phyloP scores from a whole-genome alignment of 495 filamentous ascomycete species.

The Delitschia confertaspora region DNA sequence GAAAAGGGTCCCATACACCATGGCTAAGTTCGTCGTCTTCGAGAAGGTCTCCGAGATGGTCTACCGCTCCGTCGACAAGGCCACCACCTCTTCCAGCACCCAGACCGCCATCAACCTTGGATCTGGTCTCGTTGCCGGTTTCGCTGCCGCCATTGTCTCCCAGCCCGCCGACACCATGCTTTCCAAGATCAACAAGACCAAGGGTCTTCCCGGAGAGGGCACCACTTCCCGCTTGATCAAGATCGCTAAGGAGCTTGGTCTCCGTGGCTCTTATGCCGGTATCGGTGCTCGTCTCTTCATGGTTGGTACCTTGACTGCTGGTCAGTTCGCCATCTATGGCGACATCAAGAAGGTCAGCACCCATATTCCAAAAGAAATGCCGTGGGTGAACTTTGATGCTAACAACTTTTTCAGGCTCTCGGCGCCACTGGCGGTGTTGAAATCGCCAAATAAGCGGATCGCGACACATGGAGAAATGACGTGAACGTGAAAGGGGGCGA shows the following conservation, averaged over 20 bases:
- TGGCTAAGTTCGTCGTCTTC: slow-evolving; percentile 99
- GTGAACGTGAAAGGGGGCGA: background rate
- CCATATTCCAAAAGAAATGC: background rate
- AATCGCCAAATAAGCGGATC: slow-evolving; percentile 47
- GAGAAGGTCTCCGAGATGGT: slow-evolving; percentile 86
- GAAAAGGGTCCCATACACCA: slow-evolving; percentile 90
- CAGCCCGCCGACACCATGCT: slow-evolving; percentile 99
- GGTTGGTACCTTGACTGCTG: slow-evolving; percentile 74
- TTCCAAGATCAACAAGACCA: slow-evolving; percentile 99
- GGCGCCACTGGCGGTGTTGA: slow-evolving; percentile 74
- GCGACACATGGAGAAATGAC: background rate
- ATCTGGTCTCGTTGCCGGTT: slow-evolving; percentile 91
- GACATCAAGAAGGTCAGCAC: slow-evolving; percentile 48
- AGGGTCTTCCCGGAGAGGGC: slow-evolving; percentile 88
- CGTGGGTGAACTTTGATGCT: background rate
- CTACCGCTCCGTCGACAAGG: slow-evolving; percentile 70
- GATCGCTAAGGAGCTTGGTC: slow-evolving; percentile 89
- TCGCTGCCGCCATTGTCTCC: slow-evolving; percentile 91
- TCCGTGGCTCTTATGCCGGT: slow-evolving; percentile 81
- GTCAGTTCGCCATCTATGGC: slow-evolving; percentile 97
- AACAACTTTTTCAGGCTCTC: slow-evolving; percentile 40
- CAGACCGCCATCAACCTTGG: slow-evolving; percentile 93
- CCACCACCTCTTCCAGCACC: slow-evolving; percentile 54
- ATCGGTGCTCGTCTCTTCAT: slow-evolving; percentile 91
- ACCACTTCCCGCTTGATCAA: slow-evolving; percentile 86